Evolutionary conservation across 2,329 filamentous ascomycete genomes (phyloP).

Genomic region (Talaromyces atroroseus): DNA sequence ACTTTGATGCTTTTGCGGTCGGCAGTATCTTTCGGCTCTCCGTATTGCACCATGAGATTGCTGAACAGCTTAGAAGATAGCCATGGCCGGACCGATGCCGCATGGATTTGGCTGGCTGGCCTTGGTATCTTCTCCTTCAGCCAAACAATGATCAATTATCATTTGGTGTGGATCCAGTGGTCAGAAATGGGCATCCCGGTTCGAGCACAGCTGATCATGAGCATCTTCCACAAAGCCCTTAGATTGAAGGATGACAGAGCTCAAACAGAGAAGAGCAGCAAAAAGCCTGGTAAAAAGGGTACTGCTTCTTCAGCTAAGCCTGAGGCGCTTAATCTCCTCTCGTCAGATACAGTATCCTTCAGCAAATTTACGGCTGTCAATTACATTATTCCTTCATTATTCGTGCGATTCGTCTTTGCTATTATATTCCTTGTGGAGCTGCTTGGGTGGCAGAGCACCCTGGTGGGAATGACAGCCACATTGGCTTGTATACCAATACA

Average conservation of each 20-base stretch:
- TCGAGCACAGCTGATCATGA: slow-evolving; percentile 4
- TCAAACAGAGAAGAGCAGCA: background rate
- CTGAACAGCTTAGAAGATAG: slow-evolving; percentile 1
- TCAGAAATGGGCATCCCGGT: slow-evolving; percentile 4
- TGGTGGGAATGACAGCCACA: slow-evolving; percentile 60
- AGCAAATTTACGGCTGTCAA: slow-evolving; percentile 4
- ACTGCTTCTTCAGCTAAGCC: background rate
- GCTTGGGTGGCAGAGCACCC: slow-evolving; percentile 64
- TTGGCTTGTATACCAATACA: slow-evolving; percentile 53
- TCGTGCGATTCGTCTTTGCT: background rate
- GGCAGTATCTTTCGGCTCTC: background rate
- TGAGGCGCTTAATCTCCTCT: slow-evolving; percentile 2
- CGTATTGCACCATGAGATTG: slow-evolving; percentile 3
- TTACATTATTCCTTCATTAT: background rate
- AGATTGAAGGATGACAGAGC: background rate
- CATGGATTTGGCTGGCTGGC: slow-evolving; percentile 1
- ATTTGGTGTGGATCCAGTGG: slow-evolving; percentile 1
- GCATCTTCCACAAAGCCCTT: background rate
- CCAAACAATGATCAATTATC: background rate
- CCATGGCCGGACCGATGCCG: background rate
- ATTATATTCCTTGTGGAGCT: slow-evolving; percentile 37
- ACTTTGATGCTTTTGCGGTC: background rate
- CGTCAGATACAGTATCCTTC: background rate
- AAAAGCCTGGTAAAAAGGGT: background rate
- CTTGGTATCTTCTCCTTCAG: background rate